These are phyloP conservation scores for Monsonia emarginata DNA, from an alignment of 441 rosid species.

Conservation along the genomic window DNA sequence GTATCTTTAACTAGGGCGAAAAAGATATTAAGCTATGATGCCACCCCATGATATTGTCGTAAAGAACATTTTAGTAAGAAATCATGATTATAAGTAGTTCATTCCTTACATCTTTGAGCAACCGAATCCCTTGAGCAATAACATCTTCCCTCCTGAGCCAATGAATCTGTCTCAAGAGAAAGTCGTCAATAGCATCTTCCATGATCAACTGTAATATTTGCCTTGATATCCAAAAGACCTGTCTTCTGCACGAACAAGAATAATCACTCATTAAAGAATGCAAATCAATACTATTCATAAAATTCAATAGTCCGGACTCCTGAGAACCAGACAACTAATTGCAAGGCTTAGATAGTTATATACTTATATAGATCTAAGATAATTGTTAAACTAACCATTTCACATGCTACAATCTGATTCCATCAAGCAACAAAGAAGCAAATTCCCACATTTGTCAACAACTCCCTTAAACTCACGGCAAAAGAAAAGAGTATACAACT, in stretches of 20 bases:
- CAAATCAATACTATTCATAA: neutral
- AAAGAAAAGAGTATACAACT: neutral
- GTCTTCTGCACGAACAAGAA: conserved; percentile 53
- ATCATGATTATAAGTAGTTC: conserved; percentile 4
- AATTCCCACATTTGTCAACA: neutral
- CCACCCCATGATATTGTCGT: neutral
- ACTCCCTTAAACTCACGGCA: neutral
- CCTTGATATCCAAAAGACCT: conserved; percentile 94
- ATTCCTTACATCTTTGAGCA: conserved; percentile 82
- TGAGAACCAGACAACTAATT: neutral
- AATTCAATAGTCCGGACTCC: neutral
- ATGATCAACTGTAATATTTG: conserved; percentile 83
- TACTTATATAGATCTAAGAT: too few relatives aligned
- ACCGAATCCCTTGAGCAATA: conserved; percentile 63
- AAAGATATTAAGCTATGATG: too few relatives aligned
- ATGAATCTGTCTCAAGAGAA: conserved; percentile 67
- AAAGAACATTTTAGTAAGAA: neutral
- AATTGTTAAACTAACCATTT: too few relatives aligned
- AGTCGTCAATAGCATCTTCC: conserved; percentile 99
- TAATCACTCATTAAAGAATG: conserved; percentile 15
- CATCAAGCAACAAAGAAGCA: neutral
- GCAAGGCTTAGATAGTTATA: neutral
- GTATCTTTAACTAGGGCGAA: too few relatives aligned
- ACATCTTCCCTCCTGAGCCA: conserved; percentile 82
- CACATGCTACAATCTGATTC: neutral